Evolutionary conservation across 108 stramenopile genomes (phyloP).

Genomic region (Nitzschia palea): DNA sequence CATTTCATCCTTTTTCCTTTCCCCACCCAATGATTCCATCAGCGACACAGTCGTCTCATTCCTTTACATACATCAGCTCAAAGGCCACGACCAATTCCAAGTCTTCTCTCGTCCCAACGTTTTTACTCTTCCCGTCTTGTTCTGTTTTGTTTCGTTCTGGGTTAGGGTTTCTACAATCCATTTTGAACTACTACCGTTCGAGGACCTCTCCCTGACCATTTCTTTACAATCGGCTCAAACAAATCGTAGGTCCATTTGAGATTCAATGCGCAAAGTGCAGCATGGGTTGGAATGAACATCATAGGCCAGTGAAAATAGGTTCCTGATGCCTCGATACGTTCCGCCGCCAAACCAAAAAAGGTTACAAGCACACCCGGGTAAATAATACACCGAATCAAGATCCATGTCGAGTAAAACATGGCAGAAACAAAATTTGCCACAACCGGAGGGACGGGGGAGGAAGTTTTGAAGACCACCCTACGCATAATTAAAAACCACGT

Average conservation of each 20-base stretch:
- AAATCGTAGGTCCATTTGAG: slow-evolving; percentile 87
- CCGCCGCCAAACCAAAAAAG: slow-evolving; percentile 26
- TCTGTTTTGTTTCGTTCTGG: too few species aligned
- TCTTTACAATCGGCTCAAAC: slow-evolving; percentile 43
- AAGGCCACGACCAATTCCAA: too few species aligned
- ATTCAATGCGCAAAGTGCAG: slow-evolving; percentile 67
- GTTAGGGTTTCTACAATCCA: slow-evolving; percentile 25
- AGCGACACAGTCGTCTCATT: too few species aligned
- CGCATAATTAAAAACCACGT: slow-evolving; percentile 90
- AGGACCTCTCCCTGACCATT: slow-evolving; percentile 38
- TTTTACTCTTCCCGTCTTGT: too few species aligned
- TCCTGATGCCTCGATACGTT: slow-evolving; percentile 28
- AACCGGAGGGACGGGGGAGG: slow-evolving; percentile 76
- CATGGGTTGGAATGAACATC: slow-evolving; percentile 50
- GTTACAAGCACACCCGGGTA: slow-evolving; percentile 55
- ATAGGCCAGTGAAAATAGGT: slow-evolving; percentile 38
- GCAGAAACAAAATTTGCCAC: slow-evolving; percentile 60
- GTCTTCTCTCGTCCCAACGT: too few species aligned
- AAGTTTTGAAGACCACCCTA: slow-evolving; percentile 82
- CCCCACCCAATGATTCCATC: too few species aligned
- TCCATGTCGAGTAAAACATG: slow-evolving; percentile 73
- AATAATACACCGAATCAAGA: slow-evolving; percentile 59
- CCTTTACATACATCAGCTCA: too few species aligned
- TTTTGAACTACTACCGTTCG: slow-evolving; percentile 29
- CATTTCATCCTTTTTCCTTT: too few species aligned